These are phyloP conservation scores for Stylosanthes scabra DNA, from an alignment of 331 rosid genomes.

Conservation along the genomic window DNA sequence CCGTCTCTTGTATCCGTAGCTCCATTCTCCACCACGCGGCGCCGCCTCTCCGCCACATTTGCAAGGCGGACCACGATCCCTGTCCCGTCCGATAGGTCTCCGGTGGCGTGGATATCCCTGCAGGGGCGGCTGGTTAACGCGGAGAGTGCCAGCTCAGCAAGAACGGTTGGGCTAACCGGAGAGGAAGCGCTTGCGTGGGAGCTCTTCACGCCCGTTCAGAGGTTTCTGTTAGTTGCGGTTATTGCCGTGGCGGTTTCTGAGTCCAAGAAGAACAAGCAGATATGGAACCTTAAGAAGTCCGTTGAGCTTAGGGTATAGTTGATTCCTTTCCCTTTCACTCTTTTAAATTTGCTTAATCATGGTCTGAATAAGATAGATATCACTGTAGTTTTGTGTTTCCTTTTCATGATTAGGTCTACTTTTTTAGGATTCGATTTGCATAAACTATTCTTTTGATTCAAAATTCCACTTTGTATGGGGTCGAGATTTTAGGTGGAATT, in stretches of 20 bases:
- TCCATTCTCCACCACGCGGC: constrained; percentile 44
- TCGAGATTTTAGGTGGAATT: no score
- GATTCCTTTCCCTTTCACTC: constrained; percentile 7
- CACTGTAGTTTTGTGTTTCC: not conserved
- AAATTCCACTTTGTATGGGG: no score
- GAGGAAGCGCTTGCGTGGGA: constrained; percentile 77
- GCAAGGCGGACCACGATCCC: constrained; percentile 37
- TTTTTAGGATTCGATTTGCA: not conserved
- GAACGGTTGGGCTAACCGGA: constrained; percentile 50
- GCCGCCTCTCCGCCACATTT: constrained; percentile 65
- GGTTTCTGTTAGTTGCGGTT: constrained; percentile 76
- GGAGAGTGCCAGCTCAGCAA: constrained; percentile 68
- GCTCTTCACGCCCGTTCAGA: constrained; percentile 63
- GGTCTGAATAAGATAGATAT: not conserved
- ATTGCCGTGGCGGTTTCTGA: constrained; percentile 65
- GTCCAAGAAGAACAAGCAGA: constrained; percentile 54
- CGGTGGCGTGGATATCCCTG: constrained; percentile 70
- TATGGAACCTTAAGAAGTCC: constrained; percentile 58
- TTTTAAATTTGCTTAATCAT: not conserved
- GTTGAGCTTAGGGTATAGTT: constrained; percentile 65
- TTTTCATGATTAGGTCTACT: not conserved
- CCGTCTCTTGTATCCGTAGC: constrained; percentile 50
- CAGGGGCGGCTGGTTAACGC: constrained; percentile 68
- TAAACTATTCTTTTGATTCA: no score
- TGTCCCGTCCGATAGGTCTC: constrained; percentile 38